Conservation (phyloP, 1,139 yeast species). For the Candida pseudoviswanathii region DNA sequence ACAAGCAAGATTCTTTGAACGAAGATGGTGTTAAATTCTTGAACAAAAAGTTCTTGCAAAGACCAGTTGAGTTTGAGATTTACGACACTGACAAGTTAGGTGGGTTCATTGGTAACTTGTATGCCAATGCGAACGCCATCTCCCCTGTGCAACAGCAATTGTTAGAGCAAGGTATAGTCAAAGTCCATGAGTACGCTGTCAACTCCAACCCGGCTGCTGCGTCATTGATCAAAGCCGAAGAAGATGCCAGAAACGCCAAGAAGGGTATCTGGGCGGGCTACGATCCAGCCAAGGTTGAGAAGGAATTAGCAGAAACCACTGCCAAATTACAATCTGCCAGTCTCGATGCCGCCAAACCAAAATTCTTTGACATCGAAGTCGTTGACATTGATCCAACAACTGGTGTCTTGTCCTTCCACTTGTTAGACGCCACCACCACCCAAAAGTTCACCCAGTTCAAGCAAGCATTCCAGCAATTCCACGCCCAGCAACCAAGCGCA, state of each 20-base stretch:
- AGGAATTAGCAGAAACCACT: conserved; percentile 25
- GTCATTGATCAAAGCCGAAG: conserved; percentile 64
- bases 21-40: conserved; percentile 60
- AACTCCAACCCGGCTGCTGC: conserved; percentile 55
- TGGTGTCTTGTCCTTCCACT: conserved; percentile 60
- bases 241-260: conserved; percentile 53
- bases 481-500: conserved; percentile 42
- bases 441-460: conserved; percentile 45
- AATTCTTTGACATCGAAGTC: conserved; percentile 64
- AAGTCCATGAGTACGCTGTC: conserved; percentile 67
- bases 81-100: conserved; percentile 77
- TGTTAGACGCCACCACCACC: conserved; percentile 37
- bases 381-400: conserved; percentile 45
- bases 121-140: conserved; percentile 48
- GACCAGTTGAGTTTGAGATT: conserved; percentile 71
- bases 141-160: conserved; percentile 64
- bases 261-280: conserved; percentile 71
- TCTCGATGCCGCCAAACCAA: conserved; percentile 39
- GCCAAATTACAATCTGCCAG: conserved; percentile 23
- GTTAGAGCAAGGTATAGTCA: conserved; percentile 64
- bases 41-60: conserved; percentile 62
- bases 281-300: conserved; percentile 37
- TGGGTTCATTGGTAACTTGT: conserved; percentile 76
- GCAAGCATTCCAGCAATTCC: conserved; percentile 48
- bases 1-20: conserved; percentile 44